Evolutionary conservation across 2,329 filamentous ascomycete species (phyloP).

Genomic region (Xylariales sp.): DNA sequence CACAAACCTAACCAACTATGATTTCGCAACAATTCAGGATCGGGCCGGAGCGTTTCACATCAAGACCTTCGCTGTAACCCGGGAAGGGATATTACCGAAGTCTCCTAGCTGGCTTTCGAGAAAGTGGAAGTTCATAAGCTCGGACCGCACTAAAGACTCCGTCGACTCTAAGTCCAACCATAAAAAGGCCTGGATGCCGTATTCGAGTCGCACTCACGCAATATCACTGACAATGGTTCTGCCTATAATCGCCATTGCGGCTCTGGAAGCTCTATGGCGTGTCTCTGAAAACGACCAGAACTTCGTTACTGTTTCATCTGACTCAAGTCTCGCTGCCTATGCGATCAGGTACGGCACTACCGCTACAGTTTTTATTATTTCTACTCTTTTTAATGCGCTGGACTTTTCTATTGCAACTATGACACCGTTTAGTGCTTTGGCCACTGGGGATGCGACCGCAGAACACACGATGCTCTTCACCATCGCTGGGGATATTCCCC

Average conservation of each 20-base stretch:
- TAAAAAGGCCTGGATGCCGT: conserved; percentile 9
- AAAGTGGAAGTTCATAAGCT: neutral
- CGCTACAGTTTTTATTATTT: conserved; percentile 1
- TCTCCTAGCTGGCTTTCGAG: neutral
- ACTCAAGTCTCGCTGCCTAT: conserved; percentile 13
- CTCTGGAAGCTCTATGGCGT: conserved; percentile 7
- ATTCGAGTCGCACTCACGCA: conserved; percentile 12
- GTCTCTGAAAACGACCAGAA: conserved; percentile 4
- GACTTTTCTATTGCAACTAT: too few species aligned
- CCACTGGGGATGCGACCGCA: neutral
- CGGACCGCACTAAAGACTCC: neutral
- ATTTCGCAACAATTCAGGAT: conserved; percentile 6
- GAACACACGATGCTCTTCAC: conserved; percentile 10
- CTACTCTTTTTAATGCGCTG: conserved; percentile 5
- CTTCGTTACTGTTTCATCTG: conserved; percentile 8
- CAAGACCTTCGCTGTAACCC: neutral
- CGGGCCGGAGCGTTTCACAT: neutral
- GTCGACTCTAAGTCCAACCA: neutral
- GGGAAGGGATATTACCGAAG: neutral
- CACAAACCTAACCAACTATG: neutral
- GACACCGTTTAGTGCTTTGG: too few species aligned
- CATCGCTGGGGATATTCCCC: conserved; percentile 7
- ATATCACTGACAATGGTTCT: conserved; percentile 13
- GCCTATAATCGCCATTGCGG: conserved; percentile 4
- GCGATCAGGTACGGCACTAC: conserved; percentile 12